Evolutionary conservation across 192 early-diverging fungal species (phyloP), one percentile per base, ranked within the genome.

Genomic region (Backusella mclennaniae): DNA sequence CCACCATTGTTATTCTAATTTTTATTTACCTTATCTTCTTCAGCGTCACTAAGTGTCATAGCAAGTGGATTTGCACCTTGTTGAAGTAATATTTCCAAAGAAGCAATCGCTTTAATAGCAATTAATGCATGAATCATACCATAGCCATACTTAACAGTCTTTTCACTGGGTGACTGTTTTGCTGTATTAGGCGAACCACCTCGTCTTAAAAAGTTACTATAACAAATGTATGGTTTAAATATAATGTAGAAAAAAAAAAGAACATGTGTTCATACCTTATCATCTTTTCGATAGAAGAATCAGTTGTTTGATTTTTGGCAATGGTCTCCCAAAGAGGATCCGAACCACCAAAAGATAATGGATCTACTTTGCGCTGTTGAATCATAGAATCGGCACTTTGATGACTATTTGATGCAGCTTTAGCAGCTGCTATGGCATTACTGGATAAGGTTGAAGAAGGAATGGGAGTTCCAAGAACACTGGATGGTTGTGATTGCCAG

Each of bases 161-260:
- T 46, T 26, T 63, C 46, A 56, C 56, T 46, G 35, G 46, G 36
- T 11, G 73, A 71, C 59, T 80, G 82, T 36, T 77, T 84, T 46
- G 82, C 82, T n/a, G 79, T 80, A 49, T 84, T 84, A 1, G 82
- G 82, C 0, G 78, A 80, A 6, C 82, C 82, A 41, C 79, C 79
- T 17, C 79, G 76, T 66, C 76, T 76, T 14, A 84, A 73, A 26
- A 80, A 84, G 35, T 78, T 80, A 38, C 79, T 82, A 73, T 29
- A 52, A 12, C 63, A 66, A 69, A 69, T 29, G 52, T 23, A 33
- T 69, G 26, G 49, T 53, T 29, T 21, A 63, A 29, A 63, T 26
- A 63, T 11, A 63, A 26, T 63, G 42, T 14, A 35, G 31, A 33
- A 36, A 33, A 36, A 29, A 38, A 66, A 59, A 29, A 35, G 19